Conservation (phyloP, 2,329 filamentous ascomycete genomes). For the Microsporum canis region DNA sequence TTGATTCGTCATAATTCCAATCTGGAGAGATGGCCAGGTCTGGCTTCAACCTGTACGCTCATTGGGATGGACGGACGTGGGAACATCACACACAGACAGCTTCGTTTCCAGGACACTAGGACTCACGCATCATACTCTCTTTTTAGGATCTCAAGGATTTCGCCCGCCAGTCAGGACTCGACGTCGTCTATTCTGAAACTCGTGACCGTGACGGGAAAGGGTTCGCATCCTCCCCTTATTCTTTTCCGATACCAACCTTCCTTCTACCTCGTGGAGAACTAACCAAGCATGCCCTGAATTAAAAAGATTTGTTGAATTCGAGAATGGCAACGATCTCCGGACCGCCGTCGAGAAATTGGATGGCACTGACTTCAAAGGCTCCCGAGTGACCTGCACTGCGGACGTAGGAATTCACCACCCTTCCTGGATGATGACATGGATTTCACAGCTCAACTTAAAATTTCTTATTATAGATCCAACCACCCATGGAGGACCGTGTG, state of each 20-base stretch:
- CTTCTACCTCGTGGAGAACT: conserved; percentile 5
- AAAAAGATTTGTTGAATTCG: conserved; percentile 81
- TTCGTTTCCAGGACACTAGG: conserved; percentile 26
- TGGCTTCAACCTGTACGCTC: conserved; percentile 1
- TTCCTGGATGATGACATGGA: conserved; percentile 11
- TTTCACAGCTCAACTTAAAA: conserved; percentile 19
- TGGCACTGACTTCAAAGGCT: conserved; percentile 82
- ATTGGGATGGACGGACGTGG: background rate
- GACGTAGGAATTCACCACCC: conserved; percentile 52
- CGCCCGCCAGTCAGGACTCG: conserved; percentile 87
- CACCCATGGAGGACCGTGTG: conserved; percentile 52
- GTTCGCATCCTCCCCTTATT: conserved; percentile 43
- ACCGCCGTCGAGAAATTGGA: conserved; percentile 92
- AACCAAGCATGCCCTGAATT: background rate
- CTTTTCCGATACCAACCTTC: background rate
- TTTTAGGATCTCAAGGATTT: conserved; percentile 99
- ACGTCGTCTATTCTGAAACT: conserved; percentile 97
- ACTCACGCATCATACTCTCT: conserved; percentile 63
- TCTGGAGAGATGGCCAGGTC: background rate
- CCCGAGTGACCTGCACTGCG: conserved; percentile 69
- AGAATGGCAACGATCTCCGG: conserved; percentile 79
- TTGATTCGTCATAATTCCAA: background rate
- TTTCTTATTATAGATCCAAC: conserved; percentile 49
- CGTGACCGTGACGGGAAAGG: conserved; percentile 87
- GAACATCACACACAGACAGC: background rate